These are phyloP conservation scores for Aspergillus mulundensis DNA, from an alignment of 495 filamentous ascomycete species.

Conservation along the genomic window DNA sequence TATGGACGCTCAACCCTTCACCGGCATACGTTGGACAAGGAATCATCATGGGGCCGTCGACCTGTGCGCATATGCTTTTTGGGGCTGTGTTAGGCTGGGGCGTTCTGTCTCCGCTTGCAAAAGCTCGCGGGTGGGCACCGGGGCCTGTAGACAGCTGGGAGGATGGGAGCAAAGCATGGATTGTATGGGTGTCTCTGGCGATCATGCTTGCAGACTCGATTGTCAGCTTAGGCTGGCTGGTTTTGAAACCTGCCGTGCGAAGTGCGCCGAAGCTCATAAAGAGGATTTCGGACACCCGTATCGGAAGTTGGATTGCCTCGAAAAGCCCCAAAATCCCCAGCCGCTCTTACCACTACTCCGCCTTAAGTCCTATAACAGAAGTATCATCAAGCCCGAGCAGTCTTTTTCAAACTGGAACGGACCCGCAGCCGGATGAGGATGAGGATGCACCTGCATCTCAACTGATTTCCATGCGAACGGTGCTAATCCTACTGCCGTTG, in stretches of 20 bases:
- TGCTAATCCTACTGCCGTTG: slow-evolving; percentile 67
- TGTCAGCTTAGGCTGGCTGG: slow-evolving; percentile 78
- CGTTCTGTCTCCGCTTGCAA: slow-evolving; percentile 83
- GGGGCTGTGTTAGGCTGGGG: slow-evolving; percentile 91
- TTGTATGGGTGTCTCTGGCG: slow-evolving; percentile 90
- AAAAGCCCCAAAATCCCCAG: slow-evolving; percentile 3
- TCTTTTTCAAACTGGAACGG: slow-evolving; percentile 3
- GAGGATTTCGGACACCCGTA: slow-evolving; percentile 22
- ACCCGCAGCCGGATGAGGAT: slow-evolving; percentile 30
- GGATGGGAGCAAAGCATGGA: slow-evolving; percentile 92
- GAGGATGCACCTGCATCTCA: slow-evolving; percentile 81
- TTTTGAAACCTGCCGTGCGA: slow-evolving; percentile 55
- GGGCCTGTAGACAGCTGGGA: slow-evolving; percentile 84
- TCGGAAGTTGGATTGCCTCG: slow-evolving; percentile 25
- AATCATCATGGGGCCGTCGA: slow-evolving; percentile 82
- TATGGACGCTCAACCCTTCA: slow-evolving; percentile 95
- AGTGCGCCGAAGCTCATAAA: slow-evolving; percentile 36
- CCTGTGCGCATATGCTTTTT: slow-evolving; percentile 92
- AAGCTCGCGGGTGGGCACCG: slow-evolving; percentile 81
- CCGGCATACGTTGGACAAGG: slow-evolving; percentile 84
- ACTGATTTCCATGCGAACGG: slow-evolving; percentile 68
- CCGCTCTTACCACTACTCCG: slow-evolving; percentile 37
- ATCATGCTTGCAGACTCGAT: slow-evolving; percentile 96
- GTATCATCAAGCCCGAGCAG: slow-evolving; percentile 12
- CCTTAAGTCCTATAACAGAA: slow-evolving; percentile 30